Percentiles rank a stretch among this genome's conserved stretches.
Evolutionary conservation across 257 asterid genomes (phyloP).

Genomic region (Salvia hispanica): DNA sequence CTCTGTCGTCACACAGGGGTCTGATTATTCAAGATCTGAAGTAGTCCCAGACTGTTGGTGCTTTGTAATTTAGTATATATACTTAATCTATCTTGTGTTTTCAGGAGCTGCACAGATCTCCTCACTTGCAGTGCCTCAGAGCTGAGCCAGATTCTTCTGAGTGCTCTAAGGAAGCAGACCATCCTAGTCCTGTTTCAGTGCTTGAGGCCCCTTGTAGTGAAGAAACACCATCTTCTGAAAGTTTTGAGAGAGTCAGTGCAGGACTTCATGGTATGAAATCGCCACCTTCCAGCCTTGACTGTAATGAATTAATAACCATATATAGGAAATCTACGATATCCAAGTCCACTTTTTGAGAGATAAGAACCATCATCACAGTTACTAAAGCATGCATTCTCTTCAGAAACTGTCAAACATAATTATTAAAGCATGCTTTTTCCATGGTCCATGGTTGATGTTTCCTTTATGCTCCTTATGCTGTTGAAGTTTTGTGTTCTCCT

Average conservation of each 20-base stretch:
- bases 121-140: conserved; percentile 33
- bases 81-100: conserved; percentile 11
- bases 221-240: conserved; percentile 61
- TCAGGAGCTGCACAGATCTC: conserved; percentile 47
- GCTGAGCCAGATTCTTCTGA: conserved; percentile 58
- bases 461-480: background rate
- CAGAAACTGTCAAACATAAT: background rate
- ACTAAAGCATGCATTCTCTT: no score
- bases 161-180: conserved; percentile 72
- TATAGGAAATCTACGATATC: background rate
- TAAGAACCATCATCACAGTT: background rate
- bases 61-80: conserved; percentile 4
- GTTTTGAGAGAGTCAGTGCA: conserved; percentile 78
- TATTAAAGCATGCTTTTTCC: conserved; percentile 4
- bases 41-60: background rate
- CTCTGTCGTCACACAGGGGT: background rate
- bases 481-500: background rate
- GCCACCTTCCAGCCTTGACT: background rate
- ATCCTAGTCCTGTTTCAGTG: conserved; percentile 85
- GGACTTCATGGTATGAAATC: conserved; percentile 70
- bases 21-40: conserved; percentile 7
- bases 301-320: background rate
- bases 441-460: background rate
- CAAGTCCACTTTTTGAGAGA: conserved; percentile 8
- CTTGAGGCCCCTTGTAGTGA: conserved; percentile 68